Conservation (phyloP, 2,329 filamentous ascomycete genomes). For the Monosporascus sp. region DNA sequence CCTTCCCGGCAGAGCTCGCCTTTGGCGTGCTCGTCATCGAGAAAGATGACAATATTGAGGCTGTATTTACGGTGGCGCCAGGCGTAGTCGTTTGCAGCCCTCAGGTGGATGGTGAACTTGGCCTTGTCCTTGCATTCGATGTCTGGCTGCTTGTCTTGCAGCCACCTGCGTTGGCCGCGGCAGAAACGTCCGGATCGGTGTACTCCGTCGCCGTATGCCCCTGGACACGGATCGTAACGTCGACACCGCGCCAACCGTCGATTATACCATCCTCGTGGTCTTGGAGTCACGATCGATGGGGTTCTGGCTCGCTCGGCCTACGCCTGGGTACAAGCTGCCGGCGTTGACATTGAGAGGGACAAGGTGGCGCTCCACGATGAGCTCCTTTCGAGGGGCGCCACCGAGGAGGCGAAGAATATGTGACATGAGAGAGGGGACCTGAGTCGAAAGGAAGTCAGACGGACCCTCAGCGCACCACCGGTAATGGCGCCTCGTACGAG, state of each 20-base stretch:
- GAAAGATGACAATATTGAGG: slow-evolving; percentile 8
- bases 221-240: slow-evolving; percentile 14
- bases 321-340: slow-evolving; percentile 25
- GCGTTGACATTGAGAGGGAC: slow-evolving; percentile 26
- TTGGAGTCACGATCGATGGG: slow-evolving; percentile 14
- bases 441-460: slow-evolving; percentile 93
- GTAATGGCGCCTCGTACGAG: background rate
- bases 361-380: slow-evolving; percentile 34
- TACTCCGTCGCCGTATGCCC: slow-evolving; percentile 10
- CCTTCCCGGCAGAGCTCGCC: slow-evolving; percentile 2
- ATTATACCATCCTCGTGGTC: slow-evolving; percentile 22
- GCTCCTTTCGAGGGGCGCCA: slow-evolving; percentile 25
- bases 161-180: background rate
- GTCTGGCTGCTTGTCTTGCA: slow-evolving; percentile 1
- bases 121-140: slow-evolving; percentile 16
- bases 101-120: slow-evolving; percentile 10
- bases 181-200: slow-evolving; percentile 6
- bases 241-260: background rate
- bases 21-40: slow-evolving; percentile 12
- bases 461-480: slow-evolving; percentile 77
- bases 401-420: slow-evolving; percentile 71
- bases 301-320: slow-evolving; percentile 20
- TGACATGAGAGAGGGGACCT: slow-evolving; percentile 80
- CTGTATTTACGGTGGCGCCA: slow-evolving; percentile 4
- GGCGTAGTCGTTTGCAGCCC: slow-evolving; percentile 4